Evolutionary conservation across 2,329 filamentous ascomycete genomes (phyloP), one percentile per base, ranked within the genome.

Genomic region (Paraphaeosphaeria sporulosa): DNA sequence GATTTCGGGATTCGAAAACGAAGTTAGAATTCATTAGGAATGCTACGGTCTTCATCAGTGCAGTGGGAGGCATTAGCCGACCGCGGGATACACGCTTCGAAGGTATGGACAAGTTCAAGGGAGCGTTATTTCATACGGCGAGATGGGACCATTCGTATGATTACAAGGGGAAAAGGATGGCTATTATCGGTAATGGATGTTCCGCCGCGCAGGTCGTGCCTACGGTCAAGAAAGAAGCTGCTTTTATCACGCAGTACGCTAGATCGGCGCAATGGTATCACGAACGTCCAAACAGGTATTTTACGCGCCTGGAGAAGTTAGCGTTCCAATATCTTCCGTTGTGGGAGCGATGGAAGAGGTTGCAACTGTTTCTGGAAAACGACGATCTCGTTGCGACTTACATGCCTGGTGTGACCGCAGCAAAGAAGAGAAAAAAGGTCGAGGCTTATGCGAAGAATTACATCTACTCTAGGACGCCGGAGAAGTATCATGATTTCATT

Each of bases 181-280:
- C 79, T 1, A 66, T 82, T 13, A 77, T 81, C 58, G 80, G 79
- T 0, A 79, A 76, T 30, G 78, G 79, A 17, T 78, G 78, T 17
- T 73, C 71, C 17, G 76, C 74, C 7, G 79, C 81, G 32, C 80
- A 82, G 65, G 78, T 78, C 3, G 79, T 81, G 2, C 80, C 80
- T 3, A 75, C 61, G 10, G 52, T 66, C 12, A 57, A 57, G 10
- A 3, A 80, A 79, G 77, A 79, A 78, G 66, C 78, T 73, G 19
- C 71, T 74, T 62, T 21, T 54, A 67, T 72, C 7, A 80, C 79
- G 62, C 78, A 81, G 58, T 57, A 81, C 19, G 63, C 64, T 12
- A 52, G 73, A 19, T 69, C 64, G 36, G 57, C 66, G 0, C 74
- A 77, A 55, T 77, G 74, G 75, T 75, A 75, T 57, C 70, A 76